These are phyloP conservation scores for Oryza officinalis DNA, from an alignment of 176 grass and related monocot species.

Conservation along the genomic window DNA sequence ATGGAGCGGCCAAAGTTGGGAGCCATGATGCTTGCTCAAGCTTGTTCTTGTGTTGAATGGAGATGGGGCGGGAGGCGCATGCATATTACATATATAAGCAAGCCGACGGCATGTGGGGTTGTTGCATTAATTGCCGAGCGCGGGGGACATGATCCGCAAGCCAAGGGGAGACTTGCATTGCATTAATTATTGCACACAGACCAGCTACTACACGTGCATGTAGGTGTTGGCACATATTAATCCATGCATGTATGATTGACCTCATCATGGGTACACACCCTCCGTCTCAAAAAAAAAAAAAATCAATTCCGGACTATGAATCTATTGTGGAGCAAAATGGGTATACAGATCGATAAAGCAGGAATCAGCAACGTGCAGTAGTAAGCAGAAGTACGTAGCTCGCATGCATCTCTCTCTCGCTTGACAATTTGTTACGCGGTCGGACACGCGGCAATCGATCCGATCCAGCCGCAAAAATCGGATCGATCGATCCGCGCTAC, in stretches of 20 bases:
- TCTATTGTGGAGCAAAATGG: too few relatives aligned
- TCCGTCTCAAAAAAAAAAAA: too few relatives aligned
- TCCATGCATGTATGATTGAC: too few relatives aligned
- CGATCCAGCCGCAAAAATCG: neutral
- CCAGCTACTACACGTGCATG: too few relatives aligned
- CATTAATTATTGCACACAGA: too few relatives aligned
- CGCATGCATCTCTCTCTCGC: neutral
- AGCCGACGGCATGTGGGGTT: neutral
- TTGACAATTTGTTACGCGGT: neutral
- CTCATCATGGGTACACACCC: too few relatives aligned
- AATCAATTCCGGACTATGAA: too few relatives aligned
- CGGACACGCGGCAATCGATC: neutral
- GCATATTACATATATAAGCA: neutral
- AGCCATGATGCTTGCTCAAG: constrained; percentile 17
- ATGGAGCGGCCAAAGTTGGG: constrained; percentile 57
- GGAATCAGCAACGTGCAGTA: neutral
- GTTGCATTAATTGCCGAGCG: too few relatives aligned
- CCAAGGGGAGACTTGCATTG: too few relatives aligned
- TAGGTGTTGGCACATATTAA: too few relatives aligned
- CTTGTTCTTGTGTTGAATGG: neutral
- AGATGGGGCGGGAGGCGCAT: neutral
- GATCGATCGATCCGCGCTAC: neutral
- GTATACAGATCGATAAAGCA: too few relatives aligned
- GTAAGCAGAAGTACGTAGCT: neutral
- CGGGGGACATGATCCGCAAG: too few relatives aligned